Conservation (phyloP, 2,329 filamentous ascomycete genomes). For the Ceratocystiopsis minuta region DNA sequence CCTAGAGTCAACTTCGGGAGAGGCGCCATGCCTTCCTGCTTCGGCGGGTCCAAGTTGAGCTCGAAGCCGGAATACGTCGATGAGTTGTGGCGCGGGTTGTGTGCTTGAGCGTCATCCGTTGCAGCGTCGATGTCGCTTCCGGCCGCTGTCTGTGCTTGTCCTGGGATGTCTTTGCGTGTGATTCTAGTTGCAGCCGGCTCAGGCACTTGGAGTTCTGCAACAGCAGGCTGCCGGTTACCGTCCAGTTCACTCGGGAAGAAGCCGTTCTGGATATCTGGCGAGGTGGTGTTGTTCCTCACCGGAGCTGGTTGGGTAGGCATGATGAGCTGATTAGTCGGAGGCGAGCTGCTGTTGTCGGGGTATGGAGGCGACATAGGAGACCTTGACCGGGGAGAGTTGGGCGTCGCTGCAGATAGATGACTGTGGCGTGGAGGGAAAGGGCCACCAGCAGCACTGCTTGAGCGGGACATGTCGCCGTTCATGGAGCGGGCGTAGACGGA, state of each 20-base stretch:
- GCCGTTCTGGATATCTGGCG: too few relatives aligned
- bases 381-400: conserved; percentile 27
- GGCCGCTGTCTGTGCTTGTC: too few relatives aligned
- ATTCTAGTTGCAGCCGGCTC: conserved; percentile 15
- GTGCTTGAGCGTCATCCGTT: not conserved
- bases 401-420: conserved; percentile 17
- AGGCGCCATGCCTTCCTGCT: not conserved
- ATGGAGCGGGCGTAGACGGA: conserved; percentile 27
- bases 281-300: too few relatives aligned
- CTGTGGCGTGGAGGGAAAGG: conserved; percentile 2
- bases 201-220: conserved; percentile 20
- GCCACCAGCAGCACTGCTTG: too few relatives aligned
- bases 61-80: conserved; percentile 4
- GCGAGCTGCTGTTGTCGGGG: not conserved
- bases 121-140: too few relatives aligned
- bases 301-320: too few relatives aligned
- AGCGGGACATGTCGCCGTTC: conserved; percentile 6
- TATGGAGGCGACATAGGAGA: conserved; percentile 19
- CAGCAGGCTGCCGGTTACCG: not conserved
- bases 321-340: too few relatives aligned
- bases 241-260: too few relatives aligned
- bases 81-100: conserved; percentile 6
- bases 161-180: conserved; percentile 10
- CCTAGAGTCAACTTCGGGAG: conserved; percentile 4
- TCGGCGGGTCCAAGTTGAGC: conserved; percentile 1